phyloP scores from a whole-genome alignment of 192 early-diverging fungal species.

The Diversispora eburnea region DNA sequence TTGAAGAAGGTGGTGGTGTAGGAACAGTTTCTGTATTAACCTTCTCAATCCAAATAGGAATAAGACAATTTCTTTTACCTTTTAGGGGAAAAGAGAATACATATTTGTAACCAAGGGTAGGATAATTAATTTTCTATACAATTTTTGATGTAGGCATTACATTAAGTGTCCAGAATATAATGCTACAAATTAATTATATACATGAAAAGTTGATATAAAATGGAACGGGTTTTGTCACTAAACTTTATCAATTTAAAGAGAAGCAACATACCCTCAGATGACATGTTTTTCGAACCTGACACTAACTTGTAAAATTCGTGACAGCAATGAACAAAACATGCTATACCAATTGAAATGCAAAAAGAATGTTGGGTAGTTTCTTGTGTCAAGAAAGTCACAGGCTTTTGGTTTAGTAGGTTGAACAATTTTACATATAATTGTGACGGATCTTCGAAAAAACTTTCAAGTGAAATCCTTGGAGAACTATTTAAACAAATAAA shows the following conservation, averaged over 20 bases:
- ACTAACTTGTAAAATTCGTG: conserved; percentile 22
- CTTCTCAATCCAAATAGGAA: background rate
- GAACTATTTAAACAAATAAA: conserved; percentile 3
- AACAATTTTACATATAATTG: conserved; percentile 13
- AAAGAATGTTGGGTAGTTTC: background rate
- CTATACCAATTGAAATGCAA: conserved; percentile 16
- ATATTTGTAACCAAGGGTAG: background rate
- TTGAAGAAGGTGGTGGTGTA: background rate
- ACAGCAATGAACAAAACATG: conserved; percentile 24
- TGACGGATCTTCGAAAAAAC: conserved; percentile 11
- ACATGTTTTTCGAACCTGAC: conserved; percentile 10
- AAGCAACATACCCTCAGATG: background rate
- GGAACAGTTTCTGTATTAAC: background rate
- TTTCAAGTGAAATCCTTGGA: background rate
- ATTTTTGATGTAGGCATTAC: background rate
- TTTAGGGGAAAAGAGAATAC: background rate
- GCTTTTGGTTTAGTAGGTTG: background rate
- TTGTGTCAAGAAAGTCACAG: background rate
- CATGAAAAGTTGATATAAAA: background rate
- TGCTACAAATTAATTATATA: background rate
- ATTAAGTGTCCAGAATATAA: background rate
- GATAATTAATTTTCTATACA: background rate
- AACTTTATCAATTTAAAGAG: background rate
- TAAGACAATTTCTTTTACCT: background rate
- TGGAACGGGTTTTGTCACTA: background rate